These are phyloP conservation scores for Quercus tomentella DNA, from an alignment of 331 rosid genomes.

Conservation along the genomic window DNA sequence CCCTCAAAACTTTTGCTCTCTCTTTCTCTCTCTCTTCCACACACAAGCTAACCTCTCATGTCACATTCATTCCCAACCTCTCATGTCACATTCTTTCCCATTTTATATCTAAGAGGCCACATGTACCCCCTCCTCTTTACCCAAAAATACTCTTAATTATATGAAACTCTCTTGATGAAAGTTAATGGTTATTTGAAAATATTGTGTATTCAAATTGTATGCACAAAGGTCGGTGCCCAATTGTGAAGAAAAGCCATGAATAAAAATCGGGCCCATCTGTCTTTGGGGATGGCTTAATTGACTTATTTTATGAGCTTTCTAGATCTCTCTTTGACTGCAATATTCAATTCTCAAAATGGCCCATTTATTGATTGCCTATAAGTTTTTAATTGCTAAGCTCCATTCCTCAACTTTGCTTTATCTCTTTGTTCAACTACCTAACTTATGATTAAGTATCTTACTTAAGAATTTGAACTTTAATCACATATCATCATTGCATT, in stretches of 20 bases:
- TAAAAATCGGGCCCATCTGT: constrained; percentile 19
- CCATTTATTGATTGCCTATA: constrained; percentile 15
- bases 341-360: constrained; percentile 16
- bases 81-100: constrained; percentile 42
- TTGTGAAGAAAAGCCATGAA: constrained; percentile 13
- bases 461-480: constrained; percentile 14
- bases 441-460: constrained; percentile 24
- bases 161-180: constrained; percentile 14
- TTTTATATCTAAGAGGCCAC: constrained; percentile 44
- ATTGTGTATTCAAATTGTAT: not conserved
- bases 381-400: constrained; percentile 14
- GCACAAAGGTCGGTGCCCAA: constrained; percentile 17
- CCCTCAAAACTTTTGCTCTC: constrained; percentile 5
- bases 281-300: constrained; percentile 18
- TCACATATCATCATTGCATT: constrained; percentile 23
- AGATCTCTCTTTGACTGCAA: constrained; percentile 29
- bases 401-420: constrained; percentile 26
- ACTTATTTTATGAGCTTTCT: constrained; percentile 33
- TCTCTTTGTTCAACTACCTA: constrained; percentile 28
- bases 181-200: not conserved
- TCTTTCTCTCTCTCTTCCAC: constrained; percentile 17
- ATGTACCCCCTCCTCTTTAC: constrained; percentile 37
- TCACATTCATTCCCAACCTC: constrained; percentile 49
- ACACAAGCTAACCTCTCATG: constrained; percentile 36
- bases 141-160: constrained; percentile 23